Base-by-base conservation (phyloP, 2,329 filamentous ascomycete species). In the Trichoderma brevicompactum region DNA sequence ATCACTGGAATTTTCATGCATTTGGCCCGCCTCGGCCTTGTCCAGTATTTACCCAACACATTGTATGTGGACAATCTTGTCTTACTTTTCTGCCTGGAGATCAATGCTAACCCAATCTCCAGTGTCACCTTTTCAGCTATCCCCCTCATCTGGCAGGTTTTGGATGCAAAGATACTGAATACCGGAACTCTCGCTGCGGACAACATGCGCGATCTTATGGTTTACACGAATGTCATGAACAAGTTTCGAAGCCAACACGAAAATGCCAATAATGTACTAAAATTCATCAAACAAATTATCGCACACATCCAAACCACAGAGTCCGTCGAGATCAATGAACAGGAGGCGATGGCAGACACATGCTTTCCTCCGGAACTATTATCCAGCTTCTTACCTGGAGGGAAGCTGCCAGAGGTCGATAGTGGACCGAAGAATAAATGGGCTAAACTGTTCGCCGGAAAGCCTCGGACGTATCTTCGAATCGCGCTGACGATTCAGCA, bases 141-240 rank as follows among this genome's bases (percentile, higher is more conserved):
- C 4, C 61, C 61, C 6, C 53, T 64, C 34, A 64, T 56, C 34
- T 64, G 61, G 61, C 61, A 64, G 48, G 61, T 64, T 7, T 19
- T 64, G 15, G 53, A 56, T 10, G 61, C 61, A 34, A 64, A 64
- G 36, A 48, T 64, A 9, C 50, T 64, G 19, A 64, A 64, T 2
- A 44, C 61, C 1, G 61, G 61, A 10, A 36, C 43, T 5, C 50
- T 41, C 41, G 61, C 53, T 32, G 52, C 61, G n/a, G 61, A 64
- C 32, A 64, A 55, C 34, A 48, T 48, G 34, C 50, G 52, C 32
- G 53, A 64, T 48, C 52, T 64, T 8, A 55, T 55, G 53, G 61
- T 64, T 34, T 64, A 64, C 52, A 64, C 53, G 38, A 56, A 50
- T 44, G 61, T 64, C 44, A 64, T 64, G 61, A 64, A 56, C 53